Evolutionary conservation across 768 basidiomycete species (phyloP).

Genomic region (Pholiota microspora): DNA sequence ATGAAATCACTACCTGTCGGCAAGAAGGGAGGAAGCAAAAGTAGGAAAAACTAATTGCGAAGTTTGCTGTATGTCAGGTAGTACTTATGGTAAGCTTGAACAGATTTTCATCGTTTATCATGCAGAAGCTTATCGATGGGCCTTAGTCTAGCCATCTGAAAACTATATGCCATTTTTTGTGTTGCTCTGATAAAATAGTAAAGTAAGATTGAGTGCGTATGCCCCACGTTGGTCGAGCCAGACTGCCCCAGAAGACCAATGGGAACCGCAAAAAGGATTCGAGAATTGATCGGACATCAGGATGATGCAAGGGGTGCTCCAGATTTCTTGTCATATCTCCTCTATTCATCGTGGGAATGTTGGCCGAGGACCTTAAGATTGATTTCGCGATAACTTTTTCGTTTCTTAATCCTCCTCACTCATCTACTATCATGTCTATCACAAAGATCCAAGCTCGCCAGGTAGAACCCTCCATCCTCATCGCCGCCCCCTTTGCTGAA

Average conservation of each 20-base stretch:
- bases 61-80: not conserved
- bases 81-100: not conserved
- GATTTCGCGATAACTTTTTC: conserved; percentile 32
- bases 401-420: conserved; percentile 22
- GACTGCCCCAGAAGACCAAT: not conserved
- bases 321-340: conserved; percentile 7
- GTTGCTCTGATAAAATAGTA: not conserved
- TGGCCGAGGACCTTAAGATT: conserved; percentile 31
- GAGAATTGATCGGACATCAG: conserved; percentile 20
- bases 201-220: not conserved
- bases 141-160: not conserved
- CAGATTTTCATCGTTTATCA: not conserved
- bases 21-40: conserved; percentile 44
- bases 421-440: conserved; percentile 74
- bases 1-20: conserved; percentile 57
- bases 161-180: not conserved
- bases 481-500: conserved; percentile 6
- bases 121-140: not conserved
- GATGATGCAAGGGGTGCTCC: not conserved
- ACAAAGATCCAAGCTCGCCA: conserved; percentile 91
- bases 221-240: not conserved
- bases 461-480: conserved; percentile 40
- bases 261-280: conserved; percentile 10
- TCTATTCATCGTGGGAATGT: conserved; percentile 37
- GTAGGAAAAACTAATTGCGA: conserved; percentile 17